phyloP scores from a whole-genome alignment of 345 rosid genomes.

The Arabis alpina region DNA sequence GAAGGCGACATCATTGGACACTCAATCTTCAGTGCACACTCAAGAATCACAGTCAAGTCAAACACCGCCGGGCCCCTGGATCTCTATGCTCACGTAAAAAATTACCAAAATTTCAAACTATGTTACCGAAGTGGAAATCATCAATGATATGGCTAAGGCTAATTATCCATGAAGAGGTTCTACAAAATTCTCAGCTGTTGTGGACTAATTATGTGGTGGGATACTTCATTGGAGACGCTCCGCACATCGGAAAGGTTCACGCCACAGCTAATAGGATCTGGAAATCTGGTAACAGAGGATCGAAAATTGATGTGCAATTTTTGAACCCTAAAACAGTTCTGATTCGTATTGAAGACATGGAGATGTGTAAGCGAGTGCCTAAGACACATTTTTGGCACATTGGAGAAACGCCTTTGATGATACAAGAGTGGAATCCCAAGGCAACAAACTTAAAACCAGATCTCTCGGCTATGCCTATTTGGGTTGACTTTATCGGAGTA shows the following conservation, averaged over 20 bases:
- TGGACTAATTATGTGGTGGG: not conserved
- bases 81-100: no score
- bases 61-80: no score
- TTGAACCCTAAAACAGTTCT: not conserved
- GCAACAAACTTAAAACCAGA: not conserved
- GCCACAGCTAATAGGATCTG: not conserved
- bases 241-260: not conserved
- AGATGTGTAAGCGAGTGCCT: not conserved
- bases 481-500: no score
- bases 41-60: no score
- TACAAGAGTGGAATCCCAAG: not conserved
- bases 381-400: not conserved
- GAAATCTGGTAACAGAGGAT: not conserved
- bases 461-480: not conserved
- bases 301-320: not conserved
- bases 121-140: no score
- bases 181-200: no score
- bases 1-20: no score
- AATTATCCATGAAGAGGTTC: no score
- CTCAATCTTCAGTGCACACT: no score
- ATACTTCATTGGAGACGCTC: not conserved
- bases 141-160: no score
- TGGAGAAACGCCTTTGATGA: not conserved
- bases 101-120: no score
- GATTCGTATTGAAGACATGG: not conserved